These are phyloP conservation scores for Solanum clarkiae DNA, from an alignment of 257 asterid genomes.

Conservation along the genomic window DNA sequence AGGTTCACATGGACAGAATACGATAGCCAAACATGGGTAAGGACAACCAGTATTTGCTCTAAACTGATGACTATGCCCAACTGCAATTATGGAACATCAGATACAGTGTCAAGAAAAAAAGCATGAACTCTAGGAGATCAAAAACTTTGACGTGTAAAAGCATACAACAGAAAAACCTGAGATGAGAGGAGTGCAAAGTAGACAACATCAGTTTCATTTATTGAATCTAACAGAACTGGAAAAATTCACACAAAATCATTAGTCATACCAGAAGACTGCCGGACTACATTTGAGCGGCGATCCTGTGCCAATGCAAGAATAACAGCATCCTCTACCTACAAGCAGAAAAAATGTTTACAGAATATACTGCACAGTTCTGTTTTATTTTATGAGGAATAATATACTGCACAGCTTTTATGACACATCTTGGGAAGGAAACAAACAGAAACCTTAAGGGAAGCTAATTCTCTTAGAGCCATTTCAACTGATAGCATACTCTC, in stretches of 20 bases:
- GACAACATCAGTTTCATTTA: neutral
- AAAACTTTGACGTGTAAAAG: neutral
- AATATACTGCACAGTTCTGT: neutral
- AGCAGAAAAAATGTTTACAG: slow-evolving; percentile 5
- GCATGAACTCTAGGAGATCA: neutral
- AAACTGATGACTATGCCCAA: neutral
- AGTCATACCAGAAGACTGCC: slow-evolving; percentile 64
- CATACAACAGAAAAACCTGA: neutral
- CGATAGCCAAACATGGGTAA: neutral
- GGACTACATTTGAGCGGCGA: slow-evolving; percentile 67
- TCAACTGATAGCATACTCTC: slow-evolving; percentile 99
- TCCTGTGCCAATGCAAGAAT: slow-evolving; percentile 62
- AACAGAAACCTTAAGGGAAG: slow-evolving; percentile 74
- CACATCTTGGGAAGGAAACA: neutral
- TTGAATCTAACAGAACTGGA: neutral
- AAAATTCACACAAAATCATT: neutral
- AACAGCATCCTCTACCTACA: slow-evolving; percentile 96
- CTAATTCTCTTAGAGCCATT: slow-evolving; percentile 95
- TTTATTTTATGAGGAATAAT: neutral
- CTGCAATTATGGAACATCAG: neutral
- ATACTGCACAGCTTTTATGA: neutral
- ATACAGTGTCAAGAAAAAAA: neutral
- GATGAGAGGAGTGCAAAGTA: neutral
- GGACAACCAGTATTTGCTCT: neutral
- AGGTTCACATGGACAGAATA: neutral